Conservation (phyloP, 257 asterid genomes). For the Nicotiana tabacum region DNA sequence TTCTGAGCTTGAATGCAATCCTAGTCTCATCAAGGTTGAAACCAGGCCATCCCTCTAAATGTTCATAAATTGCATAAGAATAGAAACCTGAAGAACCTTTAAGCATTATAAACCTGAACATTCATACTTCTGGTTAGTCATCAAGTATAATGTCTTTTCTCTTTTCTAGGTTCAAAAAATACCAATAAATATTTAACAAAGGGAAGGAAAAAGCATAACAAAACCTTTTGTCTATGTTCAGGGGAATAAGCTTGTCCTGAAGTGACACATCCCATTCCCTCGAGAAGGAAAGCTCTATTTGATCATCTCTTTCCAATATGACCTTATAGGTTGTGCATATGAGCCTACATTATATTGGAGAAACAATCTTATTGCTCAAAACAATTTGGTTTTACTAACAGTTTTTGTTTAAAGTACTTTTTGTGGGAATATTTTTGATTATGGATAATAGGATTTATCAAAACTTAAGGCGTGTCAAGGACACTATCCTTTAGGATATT, state of each 20-base stretch:
- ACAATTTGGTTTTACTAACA: too few relatives aligned
- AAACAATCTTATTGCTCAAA: too few relatives aligned
- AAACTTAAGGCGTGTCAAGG: too few relatives aligned
- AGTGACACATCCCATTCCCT: conserved; percentile 77
- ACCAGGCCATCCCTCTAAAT: conserved; percentile 54
- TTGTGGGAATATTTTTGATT: too few relatives aligned
- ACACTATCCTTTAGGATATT: too few relatives aligned
- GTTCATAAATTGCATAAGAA: conserved; percentile 78
- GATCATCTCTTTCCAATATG: conserved; percentile 58
- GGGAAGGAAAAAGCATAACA: not conserved
- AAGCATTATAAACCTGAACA: conserved; percentile 65
- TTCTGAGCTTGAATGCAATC: conserved; percentile 82
- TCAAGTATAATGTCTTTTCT: not conserved
- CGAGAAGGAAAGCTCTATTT: conserved; percentile 70
- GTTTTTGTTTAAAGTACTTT: too few relatives aligned
- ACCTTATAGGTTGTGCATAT: conserved; percentile 55
- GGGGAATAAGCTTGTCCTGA: conserved; percentile 54
- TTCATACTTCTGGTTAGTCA: conserved; percentile 12
- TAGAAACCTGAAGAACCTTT: conserved; percentile 69
- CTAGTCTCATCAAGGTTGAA: conserved; percentile 68
- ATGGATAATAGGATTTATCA: too few relatives aligned
- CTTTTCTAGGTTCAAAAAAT: not conserved
- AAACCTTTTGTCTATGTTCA: conserved; percentile 64
- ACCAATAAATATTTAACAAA: not conserved
- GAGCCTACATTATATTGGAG: too few relatives aligned